These are phyloP conservation scores for Rhododendron ferrugineum DNA, from an alignment of 148 eudicot genomes.

Conservation along the genomic window DNA sequence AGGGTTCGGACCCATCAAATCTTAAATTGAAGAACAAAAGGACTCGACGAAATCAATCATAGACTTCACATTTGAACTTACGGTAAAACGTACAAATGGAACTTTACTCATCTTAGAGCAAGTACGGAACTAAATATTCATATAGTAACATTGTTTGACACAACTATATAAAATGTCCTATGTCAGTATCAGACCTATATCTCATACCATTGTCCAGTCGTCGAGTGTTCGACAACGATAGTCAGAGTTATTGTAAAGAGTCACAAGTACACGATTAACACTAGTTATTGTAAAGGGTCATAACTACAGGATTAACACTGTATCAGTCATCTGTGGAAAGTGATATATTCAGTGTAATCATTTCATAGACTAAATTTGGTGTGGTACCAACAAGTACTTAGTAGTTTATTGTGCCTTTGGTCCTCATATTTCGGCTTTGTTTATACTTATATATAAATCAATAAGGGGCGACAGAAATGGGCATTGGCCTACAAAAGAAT, in stretches of 20 bases:
- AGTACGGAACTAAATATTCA: background rate
- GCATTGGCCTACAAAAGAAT: conserved; percentile 11
- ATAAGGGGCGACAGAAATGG: conserved; percentile 8
- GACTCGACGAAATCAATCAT: background rate
- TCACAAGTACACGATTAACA: background rate
- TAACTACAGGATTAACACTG: background rate
- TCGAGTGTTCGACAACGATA: background rate
- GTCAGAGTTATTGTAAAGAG: background rate
- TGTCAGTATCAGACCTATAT: background rate
- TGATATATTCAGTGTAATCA: background rate
- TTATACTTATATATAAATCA: background rate
- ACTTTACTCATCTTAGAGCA: background rate
- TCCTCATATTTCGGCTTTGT: conserved; percentile 22
- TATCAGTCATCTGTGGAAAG: background rate
- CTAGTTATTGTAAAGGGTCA: background rate
- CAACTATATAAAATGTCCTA: background rate
- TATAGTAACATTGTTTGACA: background rate
- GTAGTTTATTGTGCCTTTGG: conserved; percentile 1
- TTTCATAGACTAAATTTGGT: background rate
- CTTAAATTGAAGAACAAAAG: background rate
- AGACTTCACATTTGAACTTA: background rate
- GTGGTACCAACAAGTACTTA: conserved; percentile 9
- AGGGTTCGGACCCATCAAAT: background rate
- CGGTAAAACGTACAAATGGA: background rate
- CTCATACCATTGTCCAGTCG: background rate